Conservation (phyloP, 305 asterid species). For the Fraxinus ornus region DNA sequence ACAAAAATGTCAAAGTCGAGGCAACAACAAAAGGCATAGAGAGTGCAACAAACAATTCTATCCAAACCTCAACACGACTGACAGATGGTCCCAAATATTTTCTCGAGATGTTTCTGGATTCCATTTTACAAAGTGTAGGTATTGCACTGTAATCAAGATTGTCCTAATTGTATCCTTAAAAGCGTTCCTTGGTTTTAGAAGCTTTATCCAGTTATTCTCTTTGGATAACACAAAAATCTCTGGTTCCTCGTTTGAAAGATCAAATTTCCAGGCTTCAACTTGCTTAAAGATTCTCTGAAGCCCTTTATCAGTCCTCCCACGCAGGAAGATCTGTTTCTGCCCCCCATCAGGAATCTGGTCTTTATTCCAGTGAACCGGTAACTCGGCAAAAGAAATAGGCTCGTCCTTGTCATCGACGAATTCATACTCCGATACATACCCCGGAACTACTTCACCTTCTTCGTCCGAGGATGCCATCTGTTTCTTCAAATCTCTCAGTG, state of each 20-base stretch:
- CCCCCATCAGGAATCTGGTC: conserved; percentile 32
- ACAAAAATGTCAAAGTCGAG: conserved; percentile 16
- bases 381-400: conserved; percentile 50
- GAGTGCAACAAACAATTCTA: conserved; percentile 13
- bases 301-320: conserved; percentile 69
- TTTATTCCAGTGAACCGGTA: conserved; percentile 55
- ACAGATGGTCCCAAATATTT: conserved; percentile 75
- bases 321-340: conserved; percentile 43
- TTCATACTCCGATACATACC: conserved; percentile 50
- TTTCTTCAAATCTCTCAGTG: background rate
- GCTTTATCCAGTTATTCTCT: conserved; percentile 74
- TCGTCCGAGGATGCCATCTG: conserved; percentile 74
- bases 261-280: conserved; percentile 78
- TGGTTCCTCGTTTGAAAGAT: conserved; percentile 47
- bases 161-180: conserved; percentile 51
- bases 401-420: conserved; percentile 41
- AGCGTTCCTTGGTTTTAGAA: conserved; percentile 67
- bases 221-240: conserved; percentile 63
- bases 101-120: conserved; percentile 52
- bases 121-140: conserved; percentile 55
- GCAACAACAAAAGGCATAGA: background rate
- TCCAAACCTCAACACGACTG: conserved; percentile 63
- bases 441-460: conserved; percentile 49
- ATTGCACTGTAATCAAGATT: conserved; percentile 56
- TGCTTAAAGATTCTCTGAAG: conserved; percentile 55